phyloP scores from a whole-genome alignment of 306 rosid species.

The Vigna trinervia region DNA sequence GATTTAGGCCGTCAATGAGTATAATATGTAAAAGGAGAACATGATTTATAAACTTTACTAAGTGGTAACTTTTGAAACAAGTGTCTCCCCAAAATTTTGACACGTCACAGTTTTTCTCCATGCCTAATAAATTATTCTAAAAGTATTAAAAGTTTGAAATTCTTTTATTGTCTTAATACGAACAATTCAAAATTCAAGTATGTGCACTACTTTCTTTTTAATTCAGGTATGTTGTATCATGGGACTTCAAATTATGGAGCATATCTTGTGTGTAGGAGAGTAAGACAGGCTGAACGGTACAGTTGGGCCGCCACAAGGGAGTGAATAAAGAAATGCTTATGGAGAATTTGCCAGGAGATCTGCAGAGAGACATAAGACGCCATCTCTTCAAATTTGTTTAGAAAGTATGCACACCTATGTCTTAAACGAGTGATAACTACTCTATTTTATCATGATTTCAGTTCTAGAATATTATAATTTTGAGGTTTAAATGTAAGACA shows the following conservation, averaged over 20 bases:
- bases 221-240: background rate
- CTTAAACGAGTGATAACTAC: constrained; percentile 3
- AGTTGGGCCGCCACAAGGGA: constrained; percentile 92
- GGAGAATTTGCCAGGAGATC: constrained; percentile 86
- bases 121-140: constrained; percentile 2
- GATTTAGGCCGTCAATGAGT: background rate
- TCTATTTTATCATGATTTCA: constrained; percentile 3
- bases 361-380: constrained; percentile 85
- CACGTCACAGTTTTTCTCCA: background rate
- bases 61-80: background rate
- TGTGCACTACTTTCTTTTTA: background rate
- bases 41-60: background rate
- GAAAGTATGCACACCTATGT: constrained; percentile 41
- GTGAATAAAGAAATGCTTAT: constrained; percentile 77
- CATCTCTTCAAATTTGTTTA: constrained; percentile 65
- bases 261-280: constrained; percentile 56
- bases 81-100: background rate
- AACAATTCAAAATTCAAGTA: background rate
- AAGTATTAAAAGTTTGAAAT: background rate
- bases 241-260: background rate
- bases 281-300: constrained; percentile 75
- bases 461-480: background rate
- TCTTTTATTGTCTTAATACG: background rate
- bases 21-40: background rate
- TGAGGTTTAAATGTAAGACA: constrained; percentile 8